Evolutionary conservation across 345 rosid genomes (phyloP).

Genomic region (Orychophragmus violaceus): DNA sequence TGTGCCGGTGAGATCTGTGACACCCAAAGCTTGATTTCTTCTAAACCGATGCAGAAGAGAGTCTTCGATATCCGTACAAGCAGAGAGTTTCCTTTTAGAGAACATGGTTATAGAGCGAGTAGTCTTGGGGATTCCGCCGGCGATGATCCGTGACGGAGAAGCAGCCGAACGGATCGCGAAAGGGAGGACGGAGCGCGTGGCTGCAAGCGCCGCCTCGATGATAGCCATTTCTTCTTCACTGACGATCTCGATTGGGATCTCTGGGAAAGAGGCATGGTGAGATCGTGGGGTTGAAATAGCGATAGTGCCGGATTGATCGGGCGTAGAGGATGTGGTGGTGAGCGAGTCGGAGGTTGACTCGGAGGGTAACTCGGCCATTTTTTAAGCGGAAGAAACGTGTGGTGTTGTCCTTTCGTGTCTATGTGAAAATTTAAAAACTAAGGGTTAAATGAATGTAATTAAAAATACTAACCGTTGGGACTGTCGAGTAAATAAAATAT

Average conservation of each 20-base stretch:
- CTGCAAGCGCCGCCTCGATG: constrained; percentile 58
- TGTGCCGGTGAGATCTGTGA: constrained; percentile 62
- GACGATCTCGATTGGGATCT: constrained; percentile 69
- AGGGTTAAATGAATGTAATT: too few relatives aligned
- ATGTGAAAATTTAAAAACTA: too few relatives aligned
- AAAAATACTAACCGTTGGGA: too few relatives aligned
- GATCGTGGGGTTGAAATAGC: not conserved
- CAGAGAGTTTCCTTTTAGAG: constrained; percentile 37
- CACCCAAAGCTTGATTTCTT: constrained; percentile 48
- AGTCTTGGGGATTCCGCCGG: constrained; percentile 24
- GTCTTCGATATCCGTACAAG: constrained; percentile 49
- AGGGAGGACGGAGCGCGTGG: constrained; percentile 40
- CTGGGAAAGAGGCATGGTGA: constrained; percentile 21
- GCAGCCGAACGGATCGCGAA: constrained; percentile 29
- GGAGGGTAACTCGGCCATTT: constrained; percentile 45
- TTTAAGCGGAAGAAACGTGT: constrained; percentile 2
- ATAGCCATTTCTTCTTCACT: constrained; percentile 85
- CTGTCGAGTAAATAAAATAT: too few relatives aligned
- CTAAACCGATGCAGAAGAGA: constrained; percentile 47
- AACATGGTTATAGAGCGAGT: constrained; percentile 32
- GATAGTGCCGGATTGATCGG: constrained; percentile 4
- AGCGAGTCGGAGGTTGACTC: constrained; percentile 26
- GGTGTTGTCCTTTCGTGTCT: not conserved
- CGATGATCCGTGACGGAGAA: constrained; percentile 24
- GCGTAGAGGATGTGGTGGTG: constrained; percentile 17